phyloP scores from a whole-genome alignment of 1,139 yeast species.

The Taiozyma sp. region DNA sequence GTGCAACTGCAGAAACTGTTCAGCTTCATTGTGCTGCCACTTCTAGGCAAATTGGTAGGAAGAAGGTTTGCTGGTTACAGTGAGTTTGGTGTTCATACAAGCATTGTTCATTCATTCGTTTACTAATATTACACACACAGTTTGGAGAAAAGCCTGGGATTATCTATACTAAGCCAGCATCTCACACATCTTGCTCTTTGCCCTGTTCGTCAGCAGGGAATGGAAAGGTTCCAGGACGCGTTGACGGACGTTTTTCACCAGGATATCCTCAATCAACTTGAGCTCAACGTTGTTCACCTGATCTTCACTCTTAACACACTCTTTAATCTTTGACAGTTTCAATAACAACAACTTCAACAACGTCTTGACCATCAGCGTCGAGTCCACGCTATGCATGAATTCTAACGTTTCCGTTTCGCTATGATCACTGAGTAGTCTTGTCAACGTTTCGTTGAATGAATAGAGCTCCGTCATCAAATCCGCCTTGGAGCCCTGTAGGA shows the following conservation, averaged over 20 bases:
- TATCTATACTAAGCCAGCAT: slow-evolving; percentile 4
- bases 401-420: not conserved
- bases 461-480: slow-evolving; percentile 17
- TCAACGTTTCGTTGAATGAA: slow-evolving; percentile 21
- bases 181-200: not conserved
- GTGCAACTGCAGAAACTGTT: slow-evolving; percentile 53
- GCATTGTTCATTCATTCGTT: too few species aligned
- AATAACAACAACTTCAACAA: slow-evolving; percentile 12
- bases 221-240: slow-evolving; percentile 20
- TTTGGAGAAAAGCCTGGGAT: slow-evolving; percentile 21
- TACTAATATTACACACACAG: slow-evolving; percentile 2
- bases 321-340: slow-evolving; percentile 11
- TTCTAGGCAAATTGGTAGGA: slow-evolving; percentile 68
- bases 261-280: slow-evolving; percentile 18
- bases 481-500: not conserved
- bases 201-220: slow-evolving; percentile 8
- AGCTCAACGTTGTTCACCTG: slow-evolving; percentile 7
- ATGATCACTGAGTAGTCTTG: slow-evolving; percentile 15
- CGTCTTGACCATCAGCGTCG: slow-evolving; percentile 10
- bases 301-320: slow-evolving; percentile 2
- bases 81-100: not conserved
- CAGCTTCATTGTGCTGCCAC: slow-evolving; percentile 56
- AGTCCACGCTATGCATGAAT: slow-evolving; percentile 2
- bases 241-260: slow-evolving; percentile 16
- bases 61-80: slow-evolving; percentile 46